Percentiles rank a stretch among this genome's conserved stretches.
Evolutionary conservation across 371 early-diverging fungal genomes (phyloP).

Genomic region (Synchytrium microbalum): DNA sequence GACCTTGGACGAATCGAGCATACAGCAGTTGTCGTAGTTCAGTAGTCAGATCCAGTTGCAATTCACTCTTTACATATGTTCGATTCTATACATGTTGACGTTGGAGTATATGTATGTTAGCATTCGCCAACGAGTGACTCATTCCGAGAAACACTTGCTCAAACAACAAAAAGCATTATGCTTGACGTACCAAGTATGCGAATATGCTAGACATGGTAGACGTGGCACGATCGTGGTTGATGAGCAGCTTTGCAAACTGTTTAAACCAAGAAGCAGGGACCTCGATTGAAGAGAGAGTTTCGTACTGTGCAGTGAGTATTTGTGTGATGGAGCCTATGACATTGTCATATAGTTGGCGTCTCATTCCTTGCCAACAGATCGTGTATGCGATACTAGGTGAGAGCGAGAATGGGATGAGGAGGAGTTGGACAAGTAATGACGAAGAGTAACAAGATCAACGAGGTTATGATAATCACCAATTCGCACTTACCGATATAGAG

Average conservation of each 20-base stretch:
- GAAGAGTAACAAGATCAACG: not conserved
- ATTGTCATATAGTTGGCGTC: not conserved
- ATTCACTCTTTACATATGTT: not conserved
- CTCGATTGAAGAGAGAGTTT: not conserved
- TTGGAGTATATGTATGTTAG: not conserved
- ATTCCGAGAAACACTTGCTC: not conserved
- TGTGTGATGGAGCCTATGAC: not conserved
- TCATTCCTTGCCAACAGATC: not conserved
- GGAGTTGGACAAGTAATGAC: not conserved
- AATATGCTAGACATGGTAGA: not conserved
- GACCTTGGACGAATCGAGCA: not conserved
- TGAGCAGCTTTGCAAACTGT: not conserved
- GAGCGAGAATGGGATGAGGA: not conserved
- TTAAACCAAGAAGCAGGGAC: not conserved
- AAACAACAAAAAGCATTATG: not conserved
- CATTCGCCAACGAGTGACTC: not conserved
- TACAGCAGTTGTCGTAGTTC: not conserved
- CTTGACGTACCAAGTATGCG: conserved; percentile 1
- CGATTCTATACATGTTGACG: not conserved
- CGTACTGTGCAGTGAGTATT: not conserved
- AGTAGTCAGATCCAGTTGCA: not conserved
- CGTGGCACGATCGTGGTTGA: not conserved
- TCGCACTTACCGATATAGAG: not conserved
- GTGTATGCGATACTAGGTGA: not conserved
- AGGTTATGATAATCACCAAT: not conserved